These are phyloP conservation scores for Mycena sp. DNA, from an alignment of 1,284 basidiomycete genomes.

Conservation along the genomic window DNA sequence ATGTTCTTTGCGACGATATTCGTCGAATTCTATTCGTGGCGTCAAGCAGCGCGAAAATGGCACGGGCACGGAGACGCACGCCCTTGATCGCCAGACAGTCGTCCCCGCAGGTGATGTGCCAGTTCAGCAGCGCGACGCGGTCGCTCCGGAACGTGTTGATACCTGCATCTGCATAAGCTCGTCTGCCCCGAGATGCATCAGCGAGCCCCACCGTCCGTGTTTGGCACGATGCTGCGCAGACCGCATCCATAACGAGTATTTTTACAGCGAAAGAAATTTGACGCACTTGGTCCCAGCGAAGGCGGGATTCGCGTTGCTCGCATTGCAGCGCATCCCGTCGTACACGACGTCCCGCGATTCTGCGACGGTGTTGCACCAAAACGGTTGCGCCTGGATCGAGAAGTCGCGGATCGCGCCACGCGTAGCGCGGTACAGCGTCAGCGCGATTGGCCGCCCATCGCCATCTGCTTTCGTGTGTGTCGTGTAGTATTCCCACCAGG, in stretches of 20 bases:
- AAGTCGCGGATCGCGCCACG: constrained; percentile 60
- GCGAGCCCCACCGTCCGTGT: constrained; percentile 61
- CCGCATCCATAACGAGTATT: constrained; percentile 28
- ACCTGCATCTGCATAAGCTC: constrained; percentile 44
- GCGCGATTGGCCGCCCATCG: constrained; percentile 67
- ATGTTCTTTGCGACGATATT: constrained; percentile 60
- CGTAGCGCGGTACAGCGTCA: constrained; percentile 61
- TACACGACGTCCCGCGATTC: constrained; percentile 64
- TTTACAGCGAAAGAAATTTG: constrained; percentile 12
- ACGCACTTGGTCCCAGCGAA: constrained; percentile 60
- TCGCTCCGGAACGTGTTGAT: constrained; percentile 69
- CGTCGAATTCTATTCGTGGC: constrained; percentile 64
- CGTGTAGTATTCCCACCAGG: constrained; percentile 60
- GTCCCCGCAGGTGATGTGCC: too few relatives aligned
- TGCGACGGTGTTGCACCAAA: constrained; percentile 73
- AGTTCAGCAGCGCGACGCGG: constrained; percentile 60
- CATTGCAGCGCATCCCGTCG: constrained; percentile 71
- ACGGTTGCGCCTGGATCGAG: constrained; percentile 65
- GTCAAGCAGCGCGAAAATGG: too few relatives aligned
- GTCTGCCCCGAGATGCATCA: too few relatives aligned
- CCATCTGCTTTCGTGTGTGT: constrained; percentile 59
- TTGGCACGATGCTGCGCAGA: constrained; percentile 61
- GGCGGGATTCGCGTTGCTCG: constrained; percentile 64
- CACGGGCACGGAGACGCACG: too few relatives aligned
- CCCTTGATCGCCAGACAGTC: constrained; percentile 74